Conservation (phyloP, 148 eudicot species). For the Dysphania ambrosioides region DNA sequence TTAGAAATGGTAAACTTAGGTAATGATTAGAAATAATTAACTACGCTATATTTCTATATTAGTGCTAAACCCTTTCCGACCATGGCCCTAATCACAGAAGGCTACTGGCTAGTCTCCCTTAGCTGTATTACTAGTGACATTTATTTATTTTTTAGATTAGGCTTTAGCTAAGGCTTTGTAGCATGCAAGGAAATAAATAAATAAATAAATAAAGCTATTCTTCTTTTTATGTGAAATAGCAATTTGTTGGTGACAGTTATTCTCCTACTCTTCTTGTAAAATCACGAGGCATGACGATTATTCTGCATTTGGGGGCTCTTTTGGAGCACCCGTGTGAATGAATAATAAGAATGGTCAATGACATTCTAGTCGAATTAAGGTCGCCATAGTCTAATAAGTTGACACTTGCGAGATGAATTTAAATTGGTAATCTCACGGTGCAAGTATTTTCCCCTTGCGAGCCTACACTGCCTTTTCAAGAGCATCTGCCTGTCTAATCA, state of each 20-base stretch:
- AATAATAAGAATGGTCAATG: no score
- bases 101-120: constrained; percentile 15
- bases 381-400: no score
- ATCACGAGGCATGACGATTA: no score
- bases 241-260: not conserved
- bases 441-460: no score
- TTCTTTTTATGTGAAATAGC: constrained; percentile 6
- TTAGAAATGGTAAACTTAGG: not conserved
- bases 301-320: no score
- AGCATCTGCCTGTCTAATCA: no score
- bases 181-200: constrained; percentile 45
- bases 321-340: no score
- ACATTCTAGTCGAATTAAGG: no score
- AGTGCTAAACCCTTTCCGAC: constrained; percentile 30
- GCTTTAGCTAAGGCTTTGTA: constrained; percentile 29
- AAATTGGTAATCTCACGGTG: no score
- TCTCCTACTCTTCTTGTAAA: not conserved
- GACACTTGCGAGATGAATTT: no score
- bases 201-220: not conserved
- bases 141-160: constrained; percentile 18
- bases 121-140: constrained; percentile 14
- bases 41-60: constrained; percentile 20
- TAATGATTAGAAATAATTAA: constrained; percentile 21
- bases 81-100: constrained; percentile 22
- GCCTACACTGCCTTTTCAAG: no score